Evolutionary conservation across 2,329 filamentous ascomycete species (phyloP).

Genomic region (Pyricularia sp.): DNA sequence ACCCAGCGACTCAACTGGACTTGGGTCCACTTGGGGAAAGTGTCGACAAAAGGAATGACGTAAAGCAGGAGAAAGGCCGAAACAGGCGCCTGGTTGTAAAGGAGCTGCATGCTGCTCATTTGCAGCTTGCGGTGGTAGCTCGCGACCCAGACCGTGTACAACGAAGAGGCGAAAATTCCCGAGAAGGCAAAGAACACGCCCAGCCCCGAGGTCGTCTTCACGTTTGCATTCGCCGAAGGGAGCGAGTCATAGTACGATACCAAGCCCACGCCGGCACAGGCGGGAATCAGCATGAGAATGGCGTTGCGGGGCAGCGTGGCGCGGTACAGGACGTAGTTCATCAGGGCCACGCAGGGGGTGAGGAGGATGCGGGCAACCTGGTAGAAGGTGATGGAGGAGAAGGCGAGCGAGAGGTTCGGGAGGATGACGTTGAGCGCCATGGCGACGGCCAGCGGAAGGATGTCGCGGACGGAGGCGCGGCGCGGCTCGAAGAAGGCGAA

Average conservation of each 20-base stretch:
- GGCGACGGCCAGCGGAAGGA: slow-evolving; percentile 54
- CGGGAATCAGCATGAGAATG: slow-evolving; percentile 45
- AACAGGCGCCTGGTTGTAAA: slow-evolving; percentile 59
- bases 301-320: slow-evolving; percentile 45
- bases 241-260: slow-evolving; percentile 62
- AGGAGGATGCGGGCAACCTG: slow-evolving; percentile 60
- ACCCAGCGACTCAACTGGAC: slow-evolving; percentile 43
- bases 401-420: slow-evolving; percentile 58
- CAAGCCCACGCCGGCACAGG: slow-evolving; percentile 54
- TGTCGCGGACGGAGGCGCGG: slow-evolving; percentile 41
- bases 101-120: slow-evolving; percentile 59
- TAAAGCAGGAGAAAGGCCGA: slow-evolving; percentile 55
- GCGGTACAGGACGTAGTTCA: slow-evolving; percentile 55
- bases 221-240: slow-evolving; percentile 31
- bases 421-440: slow-evolving; percentile 64
- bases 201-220: slow-evolving; percentile 45
- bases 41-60: slow-evolving; percentile 56
- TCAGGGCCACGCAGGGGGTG: slow-evolving; percentile 53
- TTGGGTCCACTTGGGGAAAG: slow-evolving; percentile 45
- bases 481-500: slow-evolving; percentile 51
- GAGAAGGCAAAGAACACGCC: slow-evolving; percentile 56
- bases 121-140: slow-evolving; percentile 56
- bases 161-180: slow-evolving; percentile 54
- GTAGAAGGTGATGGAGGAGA: slow-evolving; percentile 61
- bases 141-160: slow-evolving; percentile 62